These are phyloP conservation scores for Protomyces inundatus DNA, from an alignment of 1,139 yeast species.

Conservation along the genomic window DNA sequence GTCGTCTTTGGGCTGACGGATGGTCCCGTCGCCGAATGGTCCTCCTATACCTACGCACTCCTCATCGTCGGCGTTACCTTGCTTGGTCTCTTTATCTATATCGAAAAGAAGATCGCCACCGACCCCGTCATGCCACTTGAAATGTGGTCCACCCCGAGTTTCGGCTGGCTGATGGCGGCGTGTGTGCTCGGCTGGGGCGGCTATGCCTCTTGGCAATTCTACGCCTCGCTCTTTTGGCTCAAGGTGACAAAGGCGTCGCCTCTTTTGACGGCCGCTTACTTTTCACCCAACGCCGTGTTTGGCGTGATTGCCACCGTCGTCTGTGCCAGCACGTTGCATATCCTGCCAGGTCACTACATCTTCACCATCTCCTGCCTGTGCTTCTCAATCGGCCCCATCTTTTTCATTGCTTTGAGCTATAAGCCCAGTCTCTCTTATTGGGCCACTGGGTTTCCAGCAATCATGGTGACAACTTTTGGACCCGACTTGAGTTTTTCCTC, in stretches of 20 bases:
- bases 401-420: background rate
- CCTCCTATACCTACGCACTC: slow-evolving; percentile 4
- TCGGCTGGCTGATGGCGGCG: slow-evolving; percentile 7
- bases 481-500: slow-evolving; percentile 67
- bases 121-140: slow-evolving; percentile 18
- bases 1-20: slow-evolving; percentile 14
- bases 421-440: slow-evolving; percentile 46
- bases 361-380: slow-evolving; percentile 36
- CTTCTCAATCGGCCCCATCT: slow-evolving; percentile 9
- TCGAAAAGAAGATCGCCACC: slow-evolving; percentile 1
- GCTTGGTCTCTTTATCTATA: background rate
- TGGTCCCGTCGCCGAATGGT: slow-evolving; percentile 6
- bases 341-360: slow-evolving; percentile 41
- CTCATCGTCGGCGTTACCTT: slow-evolving; percentile 3
- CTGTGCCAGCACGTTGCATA: slow-evolving; percentile 43
- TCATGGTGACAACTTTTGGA: slow-evolving; percentile 50
- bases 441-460: slow-evolving; percentile 50
- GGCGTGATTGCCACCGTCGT: slow-evolving; percentile 48
- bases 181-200: slow-evolving; percentile 19
- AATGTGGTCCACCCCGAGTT: slow-evolving; percentile 7
- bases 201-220: slow-evolving; percentile 17
- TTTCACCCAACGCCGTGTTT: slow-evolving; percentile 43
- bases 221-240: slow-evolving; percentile 36
- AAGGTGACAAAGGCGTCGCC: slow-evolving; percentile 41
- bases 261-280: slow-evolving; percentile 43